Evolutionary conservation across 192 early-diverging fungal species (phyloP).

Genomic region (Coemansia sp.): DNA sequence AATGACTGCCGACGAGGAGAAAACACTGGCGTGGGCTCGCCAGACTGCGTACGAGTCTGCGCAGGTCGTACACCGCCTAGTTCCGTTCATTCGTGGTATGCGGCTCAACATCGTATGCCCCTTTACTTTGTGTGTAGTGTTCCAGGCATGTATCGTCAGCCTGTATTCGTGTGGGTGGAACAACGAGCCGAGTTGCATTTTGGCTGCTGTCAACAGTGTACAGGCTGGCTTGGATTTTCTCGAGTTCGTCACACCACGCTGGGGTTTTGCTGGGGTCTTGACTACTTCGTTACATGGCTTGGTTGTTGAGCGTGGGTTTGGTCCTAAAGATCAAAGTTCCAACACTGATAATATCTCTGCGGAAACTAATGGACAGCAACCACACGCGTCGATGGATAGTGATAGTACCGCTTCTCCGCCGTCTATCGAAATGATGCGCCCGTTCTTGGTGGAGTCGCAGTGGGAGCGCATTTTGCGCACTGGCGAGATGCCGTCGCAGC

Average conservation of each 20-base stretch:
- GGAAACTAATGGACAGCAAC: neutral
- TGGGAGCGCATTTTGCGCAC: conserved; percentile 43
- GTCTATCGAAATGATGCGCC: conserved; percentile 22
- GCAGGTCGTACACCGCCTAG: conserved; percentile 38
- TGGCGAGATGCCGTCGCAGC: conserved; percentile 22
- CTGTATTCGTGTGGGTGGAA: conserved; percentile 37
- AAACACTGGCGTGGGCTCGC: conserved; percentile 34
- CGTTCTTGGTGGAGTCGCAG: conserved; percentile 28
- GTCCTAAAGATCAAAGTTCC: conserved; percentile 1
- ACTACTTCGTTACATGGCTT: conserved; percentile 40
- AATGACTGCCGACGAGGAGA: conserved; percentile 30
- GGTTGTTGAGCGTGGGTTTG: conserved; percentile 49
- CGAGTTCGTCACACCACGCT: conserved; percentile 39
- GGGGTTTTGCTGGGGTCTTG: conserved; percentile 41
- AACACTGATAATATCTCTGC: neutral
- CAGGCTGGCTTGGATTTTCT: conserved; percentile 38
- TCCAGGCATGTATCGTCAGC: conserved; percentile 48
- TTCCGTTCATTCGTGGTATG: conserved; percentile 44
- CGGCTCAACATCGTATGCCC: conserved; percentile 34
- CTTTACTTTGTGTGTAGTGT: conserved; percentile 42
- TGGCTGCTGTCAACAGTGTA: conserved; percentile 30
- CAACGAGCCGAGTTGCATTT: conserved; percentile 18
- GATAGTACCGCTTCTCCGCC: neutral
- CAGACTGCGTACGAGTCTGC: conserved; percentile 27
- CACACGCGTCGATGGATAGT: neutral